Evolutionary conservation across 495 filamentous ascomycete species (phyloP), one percentile per base, ranked within the genome.

Genomic region (Gamarada debralockiae): DNA sequence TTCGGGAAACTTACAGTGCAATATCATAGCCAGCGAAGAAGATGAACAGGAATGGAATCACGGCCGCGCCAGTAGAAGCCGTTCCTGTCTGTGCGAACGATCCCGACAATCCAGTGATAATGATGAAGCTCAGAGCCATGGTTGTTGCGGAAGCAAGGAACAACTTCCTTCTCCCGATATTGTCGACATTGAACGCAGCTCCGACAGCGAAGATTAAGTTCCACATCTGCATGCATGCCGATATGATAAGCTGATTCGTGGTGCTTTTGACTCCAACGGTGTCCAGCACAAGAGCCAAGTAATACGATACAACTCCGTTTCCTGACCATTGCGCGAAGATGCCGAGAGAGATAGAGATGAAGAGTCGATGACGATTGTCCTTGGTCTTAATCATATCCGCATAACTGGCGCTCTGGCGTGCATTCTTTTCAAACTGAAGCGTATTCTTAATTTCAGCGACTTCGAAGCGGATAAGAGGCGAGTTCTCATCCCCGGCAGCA

Each of bases 181-280:
- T 27, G 23, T 27, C 43, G 14, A 70, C 75, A 46, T 76, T 73
- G 37, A 78, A 69, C 24, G 82, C 79, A 12, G 76, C 78, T 22
- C 70, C 64, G 39, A 75, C 67, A 5, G 79, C 78, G 6, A 78
- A 70, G 48, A 80, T 67, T 10, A 81, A 67, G 48, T 79, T 78
- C 23, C 80, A 70, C 39, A 81, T 74, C 6, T 73, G 76, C 53
- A 83, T 74, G 46, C 73, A 68, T 4, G 74, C 78, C 38, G 73
- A 74, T 45, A 80, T 68, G 55, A 69, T 42, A n/a, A 78, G 65
- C 59, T 79, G 72, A 52, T 73, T 67, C 48, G 70, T 67, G 46
- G 74, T 66, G 48, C 74, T 66, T 1, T 58, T 72, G 50, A 81
- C 77, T 8, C 78, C 76, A n/a, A 77, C 73, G 5, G 69, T 69